These are phyloP conservation scores for Coniochaeta sp. DNA, from an alignment of 2,329 filamentous ascomycete genomes.

Conservation along the genomic window DNA sequence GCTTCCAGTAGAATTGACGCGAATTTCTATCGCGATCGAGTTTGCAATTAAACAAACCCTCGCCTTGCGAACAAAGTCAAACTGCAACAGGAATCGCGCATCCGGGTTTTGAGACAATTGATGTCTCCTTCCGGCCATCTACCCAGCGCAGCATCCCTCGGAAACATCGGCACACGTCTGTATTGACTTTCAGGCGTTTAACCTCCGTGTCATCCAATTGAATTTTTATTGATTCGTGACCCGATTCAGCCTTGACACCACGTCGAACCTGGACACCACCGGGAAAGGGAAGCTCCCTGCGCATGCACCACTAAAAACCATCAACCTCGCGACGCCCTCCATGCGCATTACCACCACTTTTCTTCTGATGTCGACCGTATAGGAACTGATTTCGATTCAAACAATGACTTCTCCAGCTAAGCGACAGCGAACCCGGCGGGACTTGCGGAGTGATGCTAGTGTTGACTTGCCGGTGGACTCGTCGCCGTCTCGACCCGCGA, in stretches of 20 bases:
- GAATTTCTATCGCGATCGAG: conserved; percentile 1
- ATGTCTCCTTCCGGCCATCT: neutral
- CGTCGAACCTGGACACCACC: neutral
- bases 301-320: neutral
- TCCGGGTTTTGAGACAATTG: conserved; percentile 1
- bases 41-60: conserved; percentile 1
- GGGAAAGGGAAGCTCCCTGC: neutral
- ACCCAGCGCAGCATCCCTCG: neutral
- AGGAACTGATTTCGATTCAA: neutral
- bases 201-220: neutral
- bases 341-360: neutral
- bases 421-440: conserved; percentile 22
- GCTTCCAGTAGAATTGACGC: neutral
- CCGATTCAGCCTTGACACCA: neutral
- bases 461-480: conserved; percentile 33
- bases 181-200: neutral
- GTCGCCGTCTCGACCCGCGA: conserved; percentile 53
- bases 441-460: conserved; percentile 21
- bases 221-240: conserved; percentile 1
- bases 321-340: neutral
- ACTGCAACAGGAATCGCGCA: neutral
- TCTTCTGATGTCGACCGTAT: neutral
- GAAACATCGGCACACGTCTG: neutral
- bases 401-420: conserved; percentile 22
- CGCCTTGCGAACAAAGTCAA: neutral